phyloP scores from a whole-genome alignment of 768 basidiomycete genomes.

The Russula earlei region DNA sequence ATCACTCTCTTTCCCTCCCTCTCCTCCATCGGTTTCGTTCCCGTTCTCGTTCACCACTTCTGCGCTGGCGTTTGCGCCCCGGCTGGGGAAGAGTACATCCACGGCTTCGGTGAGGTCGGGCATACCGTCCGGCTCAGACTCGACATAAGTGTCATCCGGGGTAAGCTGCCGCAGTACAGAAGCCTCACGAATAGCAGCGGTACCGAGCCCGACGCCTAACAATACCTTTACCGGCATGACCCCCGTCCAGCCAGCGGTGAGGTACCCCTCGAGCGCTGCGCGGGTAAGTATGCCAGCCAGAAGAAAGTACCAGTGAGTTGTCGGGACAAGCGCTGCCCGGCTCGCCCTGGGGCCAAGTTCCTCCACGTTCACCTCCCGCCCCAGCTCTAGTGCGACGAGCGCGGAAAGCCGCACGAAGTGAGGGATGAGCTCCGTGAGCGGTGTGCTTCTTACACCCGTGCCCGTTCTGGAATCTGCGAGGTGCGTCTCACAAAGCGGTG shows the following conservation, averaged over 20 bases:
- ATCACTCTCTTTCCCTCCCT: constrained; percentile 65
- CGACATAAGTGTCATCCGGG: constrained; percentile 34
- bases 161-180: background rate
- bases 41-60: constrained; percentile 24
- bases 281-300: constrained; percentile 68
- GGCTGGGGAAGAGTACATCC: constrained; percentile 55
- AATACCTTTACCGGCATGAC: constrained; percentile 59
- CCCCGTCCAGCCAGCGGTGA: constrained; percentile 74
- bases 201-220: constrained; percentile 59
- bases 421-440: constrained; percentile 54
- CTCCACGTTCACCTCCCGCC: constrained; percentile 45
- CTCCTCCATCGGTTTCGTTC: constrained; percentile 28
- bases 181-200: background rate
- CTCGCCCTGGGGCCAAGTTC: background rate
- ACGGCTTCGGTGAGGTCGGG: constrained; percentile 58
- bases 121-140: constrained; percentile 69
- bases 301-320: constrained; percentile 75
- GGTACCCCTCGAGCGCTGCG: constrained; percentile 79
- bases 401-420: constrained; percentile 73
- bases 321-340: constrained; percentile 47
- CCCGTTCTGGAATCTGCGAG: background rate
- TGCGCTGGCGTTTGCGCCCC: constrained; percentile 24
- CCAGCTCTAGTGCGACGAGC: constrained; percentile 67
- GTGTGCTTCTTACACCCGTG: constrained; percentile 49
- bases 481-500: constrained; percentile 7